Evolutionary conservation across 202 grass and related monocot species (phyloP).

Genomic region (Musa balbisiana): DNA sequence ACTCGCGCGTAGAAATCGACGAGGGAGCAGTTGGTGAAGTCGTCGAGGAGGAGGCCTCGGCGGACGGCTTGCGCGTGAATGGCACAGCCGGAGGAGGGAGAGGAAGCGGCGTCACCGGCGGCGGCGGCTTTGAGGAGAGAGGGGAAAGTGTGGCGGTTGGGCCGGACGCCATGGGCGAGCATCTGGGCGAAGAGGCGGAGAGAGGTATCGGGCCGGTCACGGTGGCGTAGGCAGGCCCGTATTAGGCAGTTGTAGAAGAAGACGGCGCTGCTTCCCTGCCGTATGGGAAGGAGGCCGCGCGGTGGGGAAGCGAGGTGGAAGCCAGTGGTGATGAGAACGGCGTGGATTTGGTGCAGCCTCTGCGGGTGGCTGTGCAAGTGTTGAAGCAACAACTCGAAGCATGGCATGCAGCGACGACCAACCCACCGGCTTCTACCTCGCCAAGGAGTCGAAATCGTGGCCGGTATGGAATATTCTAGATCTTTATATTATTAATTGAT

Average conservation of each 20-base stretch:
- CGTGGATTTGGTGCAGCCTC: slow-evolving; percentile 47
- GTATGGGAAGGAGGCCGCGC: neutral
- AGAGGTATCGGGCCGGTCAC: slow-evolving; percentile 16
- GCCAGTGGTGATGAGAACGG: slow-evolving; percentile 61
- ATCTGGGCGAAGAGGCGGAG: slow-evolving; percentile 54
- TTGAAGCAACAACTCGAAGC: slow-evolving; percentile 34
- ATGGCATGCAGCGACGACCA: neutral
- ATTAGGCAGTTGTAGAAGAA: slow-evolving; percentile 70
- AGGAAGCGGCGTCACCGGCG: neutral
- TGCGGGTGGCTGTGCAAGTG: slow-evolving; percentile 26
- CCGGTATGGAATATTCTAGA: too few species aligned
- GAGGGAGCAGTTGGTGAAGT: slow-evolving; percentile 59
- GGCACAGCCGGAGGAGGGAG: slow-evolving; percentile 3
- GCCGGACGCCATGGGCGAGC: slow-evolving; percentile 34
- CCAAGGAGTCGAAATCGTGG: too few species aligned
- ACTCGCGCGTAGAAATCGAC: slow-evolving; percentile 35
- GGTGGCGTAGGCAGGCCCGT: slow-evolving; percentile 35
- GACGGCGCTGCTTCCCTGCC: slow-evolving; percentile 12
- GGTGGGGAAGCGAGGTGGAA: slow-evolving; percentile 27
- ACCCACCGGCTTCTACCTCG: neutral
- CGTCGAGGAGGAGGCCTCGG: slow-evolving; percentile 35
- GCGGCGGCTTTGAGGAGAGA: slow-evolving; percentile 46
- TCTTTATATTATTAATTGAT: too few species aligned
- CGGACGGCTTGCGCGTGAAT: slow-evolving; percentile 58
- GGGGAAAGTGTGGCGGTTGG: slow-evolving; percentile 64